Evolutionary conservation across 805 yeast genomes (phyloP).

Genomic region (Cyberlindnera saturnus): DNA sequence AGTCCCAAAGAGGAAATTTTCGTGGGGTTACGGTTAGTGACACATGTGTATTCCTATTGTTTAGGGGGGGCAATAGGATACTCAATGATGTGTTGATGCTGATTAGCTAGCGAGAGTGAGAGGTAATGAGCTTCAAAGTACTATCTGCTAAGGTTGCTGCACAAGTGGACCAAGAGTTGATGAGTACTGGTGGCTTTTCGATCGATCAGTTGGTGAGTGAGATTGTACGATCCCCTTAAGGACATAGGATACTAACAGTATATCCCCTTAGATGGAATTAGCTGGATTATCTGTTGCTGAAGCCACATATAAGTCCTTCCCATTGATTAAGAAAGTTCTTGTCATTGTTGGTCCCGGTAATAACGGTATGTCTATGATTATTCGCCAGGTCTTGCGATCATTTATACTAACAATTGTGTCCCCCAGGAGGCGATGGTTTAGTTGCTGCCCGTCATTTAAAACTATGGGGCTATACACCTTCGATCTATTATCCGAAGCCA

Average conservation of each 20-base stretch:
- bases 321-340: conserved; percentile 45
- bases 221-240: no score
- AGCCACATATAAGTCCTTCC: conserved; percentile 64
- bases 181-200: conserved; percentile 79
- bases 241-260: not conserved
- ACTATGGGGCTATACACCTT: conserved; percentile 72
- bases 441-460: conserved; percentile 91
- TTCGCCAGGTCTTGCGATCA: not conserved
- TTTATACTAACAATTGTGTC: not conserved
- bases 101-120: no score
- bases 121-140: conserved; percentile 26
- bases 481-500: conserved; percentile 73
- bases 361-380: conserved; percentile 35
- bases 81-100: no score
- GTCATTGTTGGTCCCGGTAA: conserved; percentile 93
- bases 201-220: conserved; percentile 60
- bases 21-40: no score
- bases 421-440: conserved; percentile 77
- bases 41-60: no score
- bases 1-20: no score
- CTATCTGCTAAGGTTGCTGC: conserved; percentile 57
- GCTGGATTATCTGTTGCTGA: conserved; percentile 96
- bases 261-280: conserved; percentile 63
- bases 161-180: conserved; percentile 73
- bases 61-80: no score